Percentiles rank a stretch among this genome's conserved stretches.
These are phyloP conservation scores for Tricholoma flavovirens DNA, from an alignment of 768 basidiomycete genomes.

Conservation along the genomic window DNA sequence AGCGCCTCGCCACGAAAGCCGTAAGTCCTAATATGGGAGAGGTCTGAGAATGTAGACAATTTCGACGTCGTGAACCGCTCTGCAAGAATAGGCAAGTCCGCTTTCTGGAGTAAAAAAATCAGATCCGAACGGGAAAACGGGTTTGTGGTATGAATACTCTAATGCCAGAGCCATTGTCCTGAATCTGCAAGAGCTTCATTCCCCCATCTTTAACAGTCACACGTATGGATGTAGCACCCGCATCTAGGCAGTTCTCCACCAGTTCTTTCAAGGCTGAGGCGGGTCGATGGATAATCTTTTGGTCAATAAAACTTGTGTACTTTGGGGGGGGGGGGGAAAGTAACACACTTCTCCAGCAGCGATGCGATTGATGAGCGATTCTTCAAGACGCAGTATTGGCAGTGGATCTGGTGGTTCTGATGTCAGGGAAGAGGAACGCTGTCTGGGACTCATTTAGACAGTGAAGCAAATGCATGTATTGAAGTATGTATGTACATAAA, in stretches of 20 bases:
- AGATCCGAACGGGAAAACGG: background rate
- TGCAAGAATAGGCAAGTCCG: constrained; percentile 84
- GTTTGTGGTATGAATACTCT: constrained; percentile 41
- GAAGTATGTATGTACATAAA: too few relatives aligned
- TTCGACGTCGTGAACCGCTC: constrained; percentile 97
- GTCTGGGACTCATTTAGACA: background rate
- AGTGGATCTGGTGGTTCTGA: constrained; percentile 34
- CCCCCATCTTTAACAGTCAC: constrained; percentile 94
- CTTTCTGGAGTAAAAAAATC: constrained; percentile 46
- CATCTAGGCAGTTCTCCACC: constrained; percentile 94
- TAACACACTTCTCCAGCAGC: constrained; percentile 65
- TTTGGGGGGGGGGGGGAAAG: background rate
- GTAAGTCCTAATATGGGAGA: constrained; percentile 81
- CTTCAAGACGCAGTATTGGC: constrained; percentile 71
- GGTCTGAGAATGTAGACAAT: constrained; percentile 77
- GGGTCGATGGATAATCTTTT: constrained; percentile 50
- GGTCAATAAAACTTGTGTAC: constrained; percentile 1
- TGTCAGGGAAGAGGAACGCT: constrained; percentile 3
- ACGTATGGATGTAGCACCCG: constrained; percentile 80
- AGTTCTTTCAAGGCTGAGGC: constrained; percentile 95
- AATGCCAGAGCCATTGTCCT: constrained; percentile 96
- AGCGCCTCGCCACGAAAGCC: constrained; percentile 97
- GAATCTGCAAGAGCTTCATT: constrained; percentile 89
- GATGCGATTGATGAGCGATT: constrained; percentile 86
- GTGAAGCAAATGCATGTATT: too few relatives aligned